Evolutionary conservation across 2,329 filamentous ascomycete genomes (phyloP).

Genomic region (Aureobasidium sp.): DNA sequence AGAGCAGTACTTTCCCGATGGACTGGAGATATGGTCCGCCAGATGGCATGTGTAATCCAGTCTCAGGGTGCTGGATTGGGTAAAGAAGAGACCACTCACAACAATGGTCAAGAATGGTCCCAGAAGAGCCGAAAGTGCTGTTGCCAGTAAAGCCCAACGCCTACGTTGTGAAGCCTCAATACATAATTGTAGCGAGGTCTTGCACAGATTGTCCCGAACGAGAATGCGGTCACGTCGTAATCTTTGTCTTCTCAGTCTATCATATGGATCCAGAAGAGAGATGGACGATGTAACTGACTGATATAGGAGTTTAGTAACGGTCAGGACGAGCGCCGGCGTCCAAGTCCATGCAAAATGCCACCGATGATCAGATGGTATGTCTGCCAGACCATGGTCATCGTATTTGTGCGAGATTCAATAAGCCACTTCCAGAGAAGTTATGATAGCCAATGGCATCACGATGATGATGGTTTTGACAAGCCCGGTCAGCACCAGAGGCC

Average conservation of each 20-base stretch:
- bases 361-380: neutral
- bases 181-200: neutral
- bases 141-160: neutral
- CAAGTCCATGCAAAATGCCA: neutral
- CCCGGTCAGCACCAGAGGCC: too few relatives aligned
- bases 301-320: neutral
- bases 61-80: neutral
- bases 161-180: neutral
- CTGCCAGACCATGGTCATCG: too few relatives aligned
- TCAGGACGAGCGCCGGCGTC: neutral
- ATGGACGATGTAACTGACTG: neutral
- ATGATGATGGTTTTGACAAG: too few relatives aligned
- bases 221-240: neutral
- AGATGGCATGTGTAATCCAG: neutral
- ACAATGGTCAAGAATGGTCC: neutral
- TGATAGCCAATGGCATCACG: too few relatives aligned
- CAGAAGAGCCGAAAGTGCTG: neutral
- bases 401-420: too few relatives aligned
- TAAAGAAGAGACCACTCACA: neutral
- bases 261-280: neutral
- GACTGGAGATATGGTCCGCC: neutral
- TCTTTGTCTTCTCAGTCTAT: neutral
- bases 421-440: too few relatives aligned
- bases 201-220: neutral
- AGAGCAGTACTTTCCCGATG: neutral